Base-by-base conservation (phyloP, 2,329 filamentous ascomycete species). In the Pseudocercospora fuligena region DNA sequence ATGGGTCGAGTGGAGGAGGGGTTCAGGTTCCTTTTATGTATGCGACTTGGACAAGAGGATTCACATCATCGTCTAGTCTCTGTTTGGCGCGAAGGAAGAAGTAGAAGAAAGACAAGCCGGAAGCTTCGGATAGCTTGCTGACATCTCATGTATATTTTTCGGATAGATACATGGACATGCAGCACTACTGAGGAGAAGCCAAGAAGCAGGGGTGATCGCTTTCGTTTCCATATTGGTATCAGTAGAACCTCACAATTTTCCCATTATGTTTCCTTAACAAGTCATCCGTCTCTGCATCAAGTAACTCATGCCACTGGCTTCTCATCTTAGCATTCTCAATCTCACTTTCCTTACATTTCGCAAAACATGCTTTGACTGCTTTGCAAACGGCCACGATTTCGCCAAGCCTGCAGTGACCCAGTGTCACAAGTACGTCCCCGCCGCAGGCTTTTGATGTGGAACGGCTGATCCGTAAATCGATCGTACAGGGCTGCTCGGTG, bases 381-480 rank as follows among this genome's bases (percentile, higher is more conserved):
- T 51, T 51, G 7, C 47, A 51, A 12, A 51, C 47, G 19, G 19
- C 23, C 47, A 51, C 47, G 47, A 51, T 51, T 9, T 51, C 47
- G 47, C 47, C 47, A 51, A 51, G 47, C 23, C 47, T 51, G 47
- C 47, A 51, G 47, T 51, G 47, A 25, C 47, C 47, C 47, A 51
- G 23, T 21, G 47, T 51, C 4, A 51, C 23, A 21, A 51, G 47
- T 21, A 51, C 47, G 14, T 27, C 47, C 12, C 47, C 47, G 47
- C 47, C 47, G 23, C 47, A 51, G 23, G 47, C 47, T 51, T 51
- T 51, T 4, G 47, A 9, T 4, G 19, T 51, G 19, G 23, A 23
- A 21, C 47, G 47, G 14, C 19, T 23, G 47, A 51, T 51, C 1
- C 23, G 19, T 11, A 51, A 3, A 14, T 51, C 47, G 19, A 51